These are phyloP conservation scores for Chlorella sorokiniana DNA, from an alignment of 139 green algal species.

Conservation along the genomic window DNA sequence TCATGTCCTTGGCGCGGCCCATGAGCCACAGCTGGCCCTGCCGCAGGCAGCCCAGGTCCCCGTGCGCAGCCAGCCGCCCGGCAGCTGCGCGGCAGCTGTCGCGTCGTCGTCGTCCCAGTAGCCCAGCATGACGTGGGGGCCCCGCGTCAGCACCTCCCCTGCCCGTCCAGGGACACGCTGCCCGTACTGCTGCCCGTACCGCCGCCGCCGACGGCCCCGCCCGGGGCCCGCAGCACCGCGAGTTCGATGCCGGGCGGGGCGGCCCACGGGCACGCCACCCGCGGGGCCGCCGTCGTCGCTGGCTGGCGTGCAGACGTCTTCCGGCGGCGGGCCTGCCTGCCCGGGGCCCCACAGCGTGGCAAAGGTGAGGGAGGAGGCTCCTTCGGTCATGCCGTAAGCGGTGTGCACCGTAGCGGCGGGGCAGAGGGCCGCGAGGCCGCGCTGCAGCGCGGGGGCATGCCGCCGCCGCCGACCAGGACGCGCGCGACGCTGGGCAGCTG, in stretches of 20 bases:
- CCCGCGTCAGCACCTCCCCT: conserved; percentile 76
- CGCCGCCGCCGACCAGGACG: conserved; percentile 58
- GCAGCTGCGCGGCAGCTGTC: conserved; percentile 41
- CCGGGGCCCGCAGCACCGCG: conserved; percentile 24
- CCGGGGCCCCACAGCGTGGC: conserved; percentile 29
- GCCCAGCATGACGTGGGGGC: conserved; percentile 75
- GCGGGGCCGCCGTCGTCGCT: neutral
- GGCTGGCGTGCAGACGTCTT: neutral
- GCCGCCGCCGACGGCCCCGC: neutral
- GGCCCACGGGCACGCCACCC: conserved; percentile 50
- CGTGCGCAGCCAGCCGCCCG: conserved; percentile 81
- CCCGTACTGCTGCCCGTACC: neutral
- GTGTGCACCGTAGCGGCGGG: conserved; percentile 63
- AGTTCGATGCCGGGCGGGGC: conserved; percentile 56
- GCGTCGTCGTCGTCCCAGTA: conserved; percentile 72
- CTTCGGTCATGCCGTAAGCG: conserved; percentile 93
- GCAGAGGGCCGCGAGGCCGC: conserved; percentile 41
- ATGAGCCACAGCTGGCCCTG: conserved; percentile 74
- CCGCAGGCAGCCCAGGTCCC: conserved; percentile 65
- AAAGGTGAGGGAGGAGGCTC: conserved; percentile 83
- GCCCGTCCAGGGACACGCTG: conserved; percentile 3
- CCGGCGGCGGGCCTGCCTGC: neutral
- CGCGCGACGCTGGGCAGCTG: conserved; percentile 20
- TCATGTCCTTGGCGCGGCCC: conserved; percentile 88
- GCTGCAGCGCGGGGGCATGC: conserved; percentile 18